Conservation (phyloP, 2,329 filamentous ascomycete genomes). For the Botrytis porri region DNA sequence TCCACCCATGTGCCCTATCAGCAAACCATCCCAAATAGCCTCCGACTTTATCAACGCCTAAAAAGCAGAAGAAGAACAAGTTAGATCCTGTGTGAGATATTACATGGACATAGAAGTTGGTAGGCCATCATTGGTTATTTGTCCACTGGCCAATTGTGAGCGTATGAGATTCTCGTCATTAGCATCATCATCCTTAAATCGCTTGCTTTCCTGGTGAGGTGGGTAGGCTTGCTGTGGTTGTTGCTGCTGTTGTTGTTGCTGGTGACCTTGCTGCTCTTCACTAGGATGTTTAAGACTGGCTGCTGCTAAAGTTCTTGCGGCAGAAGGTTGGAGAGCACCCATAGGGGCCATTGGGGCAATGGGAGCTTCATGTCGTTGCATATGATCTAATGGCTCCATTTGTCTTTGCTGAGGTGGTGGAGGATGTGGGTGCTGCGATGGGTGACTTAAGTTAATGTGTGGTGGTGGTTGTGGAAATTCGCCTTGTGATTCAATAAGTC, state of each 20-base stretch:
- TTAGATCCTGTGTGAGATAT: constrained; percentile 11
- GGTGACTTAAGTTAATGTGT: constrained; percentile 67
- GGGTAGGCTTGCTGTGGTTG: constrained; percentile 19
- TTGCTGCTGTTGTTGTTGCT: constrained; percentile 27
- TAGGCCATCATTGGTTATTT: constrained; percentile 37
- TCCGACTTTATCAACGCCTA: constrained; percentile 16
- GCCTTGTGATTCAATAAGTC: constrained; percentile 77
- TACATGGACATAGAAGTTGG: constrained; percentile 29
- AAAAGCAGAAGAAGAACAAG: constrained; percentile 14
- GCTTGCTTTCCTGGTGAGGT: constrained; percentile 27
- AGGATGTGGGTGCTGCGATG: constrained; percentile 52
- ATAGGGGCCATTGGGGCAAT: constrained; percentile 40
- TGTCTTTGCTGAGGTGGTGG: constrained; percentile 33
- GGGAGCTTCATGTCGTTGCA: constrained; percentile 30
- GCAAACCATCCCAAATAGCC: constrained; percentile 7
- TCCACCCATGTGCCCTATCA: constrained; percentile 7
- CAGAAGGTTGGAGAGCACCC: constrained; percentile 39
- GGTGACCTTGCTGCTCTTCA: constrained; percentile 26
- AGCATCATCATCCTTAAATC: constrained; percentile 43
- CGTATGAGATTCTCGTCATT: constrained; percentile 54
- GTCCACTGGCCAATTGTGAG: constrained; percentile 45
- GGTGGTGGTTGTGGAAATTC: constrained; percentile 82
- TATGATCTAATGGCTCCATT: constrained; percentile 29
- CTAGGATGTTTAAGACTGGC: constrained; percentile 35
- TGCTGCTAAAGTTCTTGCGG: constrained; percentile 38